Base-by-base conservation (phyloP, 2,329 filamentous ascomycete species). In the Botrytis deweyae region DNA sequence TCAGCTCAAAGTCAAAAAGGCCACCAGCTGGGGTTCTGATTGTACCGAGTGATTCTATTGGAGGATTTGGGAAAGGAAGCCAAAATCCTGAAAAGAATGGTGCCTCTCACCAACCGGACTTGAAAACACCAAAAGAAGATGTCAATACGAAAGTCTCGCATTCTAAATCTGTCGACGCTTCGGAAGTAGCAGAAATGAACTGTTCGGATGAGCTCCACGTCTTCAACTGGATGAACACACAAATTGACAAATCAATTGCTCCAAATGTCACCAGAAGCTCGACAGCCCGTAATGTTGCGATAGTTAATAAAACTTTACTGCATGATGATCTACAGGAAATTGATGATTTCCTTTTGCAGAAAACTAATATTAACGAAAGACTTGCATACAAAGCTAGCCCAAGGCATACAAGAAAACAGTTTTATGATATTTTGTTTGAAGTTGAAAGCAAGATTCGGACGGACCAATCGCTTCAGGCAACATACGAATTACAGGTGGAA, bases 401-500 rank as follows among this genome's bases (percentile, higher is more conserved):
- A 46, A 29, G 42, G 12, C 68, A 63, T 40, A n/a, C 68, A 62
- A 63, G 68, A 38, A 29, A 46, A n/a, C 29, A 62, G 20, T 46
- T 63, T 22, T 71, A 71, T 40, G 22, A 42, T 18, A 20, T 49
- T 33, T 38, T 71, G n/a, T 9, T 22, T 12, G 25, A 71, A 42
- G 58, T 63, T 77, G 52, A 70, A 74, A 58, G 77, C 75, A 70
- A 76, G 75, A 29, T 67, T 29, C 65, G 55, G 65, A 25, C 33
- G 3, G 75, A 78, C 52, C 68, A 73, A 38, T 78, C 77, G 25
- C 74, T 79, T 22, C 71, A 42, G 25, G 40, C 44, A 33, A 75
- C 75, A 44, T 81, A 70, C 74, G 79, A 76, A 63, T 72, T n/a
- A 75, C 78, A 38, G 3, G 76, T 84, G 14, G 83, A 84, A 46